Evolutionary conservation across 768 basidiomycete genomes (phyloP).

Genomic region (Leccinum subtestaceum): DNA sequence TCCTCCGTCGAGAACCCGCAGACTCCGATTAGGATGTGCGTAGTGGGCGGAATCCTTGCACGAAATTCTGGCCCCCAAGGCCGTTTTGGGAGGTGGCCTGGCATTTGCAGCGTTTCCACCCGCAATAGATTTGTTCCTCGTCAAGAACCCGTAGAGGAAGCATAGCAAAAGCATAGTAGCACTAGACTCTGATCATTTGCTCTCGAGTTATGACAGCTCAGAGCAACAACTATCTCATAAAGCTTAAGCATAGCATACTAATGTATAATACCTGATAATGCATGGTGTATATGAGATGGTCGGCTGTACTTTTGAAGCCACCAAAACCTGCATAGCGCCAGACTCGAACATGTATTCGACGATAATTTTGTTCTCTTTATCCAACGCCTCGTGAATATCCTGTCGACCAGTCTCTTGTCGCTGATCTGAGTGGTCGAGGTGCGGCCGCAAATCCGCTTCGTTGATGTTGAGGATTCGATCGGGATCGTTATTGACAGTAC

Average conservation of each 20-base stretch:
- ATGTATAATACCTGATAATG: no score
- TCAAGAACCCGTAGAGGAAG: conserved; percentile 78
- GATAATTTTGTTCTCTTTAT: conserved; percentile 90
- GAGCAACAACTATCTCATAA: no score
- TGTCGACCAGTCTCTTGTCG: no score
- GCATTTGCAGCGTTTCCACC: conserved; percentile 94
- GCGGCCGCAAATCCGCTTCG: no score
- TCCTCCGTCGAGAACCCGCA: conserved; percentile 73
- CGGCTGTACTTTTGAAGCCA: conserved; percentile 77
- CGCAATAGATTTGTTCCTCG: conserved; percentile 83
- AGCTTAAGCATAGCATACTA: no score
- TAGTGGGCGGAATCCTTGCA: conserved; percentile 52
- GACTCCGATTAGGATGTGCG: conserved; percentile 34
- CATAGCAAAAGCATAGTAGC: conserved; percentile 34
- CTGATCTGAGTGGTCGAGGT: no score
- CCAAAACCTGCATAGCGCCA: conserved; percentile 90
- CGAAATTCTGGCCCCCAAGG: conserved; percentile 81
- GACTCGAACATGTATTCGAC: conserved; percentile 90
- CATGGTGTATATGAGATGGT: background rate
- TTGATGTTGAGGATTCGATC: no score
- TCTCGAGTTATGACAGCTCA: no score
- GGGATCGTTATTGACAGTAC: no score
- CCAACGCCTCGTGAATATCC: conserved; percentile 68
- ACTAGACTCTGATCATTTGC: background rate
- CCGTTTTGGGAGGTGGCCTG: conserved; percentile 81